Percentiles rank a stretch among this genome's conserved stretches.
Conservation (phyloP, 202 grass and related monocot genomes). For the Miscanthus sacchariflorus region DNA sequence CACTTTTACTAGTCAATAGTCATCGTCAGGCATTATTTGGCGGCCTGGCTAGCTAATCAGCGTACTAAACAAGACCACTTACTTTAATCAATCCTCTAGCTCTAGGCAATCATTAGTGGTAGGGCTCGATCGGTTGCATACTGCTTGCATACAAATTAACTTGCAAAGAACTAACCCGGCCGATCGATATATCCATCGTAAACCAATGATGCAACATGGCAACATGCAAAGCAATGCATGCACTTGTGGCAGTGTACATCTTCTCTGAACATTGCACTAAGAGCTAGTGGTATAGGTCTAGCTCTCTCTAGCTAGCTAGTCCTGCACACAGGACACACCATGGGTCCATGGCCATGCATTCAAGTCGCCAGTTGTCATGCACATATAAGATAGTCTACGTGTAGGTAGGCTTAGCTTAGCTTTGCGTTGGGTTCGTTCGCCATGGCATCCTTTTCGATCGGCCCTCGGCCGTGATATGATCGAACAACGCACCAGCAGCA, state of each 20-base stretch:
- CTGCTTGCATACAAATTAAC: background rate
- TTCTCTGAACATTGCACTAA: background rate
- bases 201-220: no score
- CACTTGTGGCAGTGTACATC: background rate
- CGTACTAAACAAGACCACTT: background rate
- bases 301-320: background rate
- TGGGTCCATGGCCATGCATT: no score
- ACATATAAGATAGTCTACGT: slow-evolving; percentile 7
- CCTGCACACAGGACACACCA: background rate
- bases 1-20: background rate
- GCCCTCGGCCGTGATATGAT: background rate
- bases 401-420: background rate
- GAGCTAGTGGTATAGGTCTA: background rate
- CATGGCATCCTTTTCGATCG: slow-evolving; percentile 17
- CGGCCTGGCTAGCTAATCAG: background rate
- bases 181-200: no score
- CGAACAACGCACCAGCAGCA: background rate
- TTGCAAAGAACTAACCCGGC: background rate
- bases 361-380: background rate
- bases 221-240: background rate
- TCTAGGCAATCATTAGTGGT: background rate
- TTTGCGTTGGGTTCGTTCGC: background rate
- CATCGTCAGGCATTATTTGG: background rate
- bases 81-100: background rate
- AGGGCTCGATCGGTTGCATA: no score